phyloP scores from a whole-genome alignment of 2,329 filamentous ascomycete species.

The Microsporum canis region DNA sequence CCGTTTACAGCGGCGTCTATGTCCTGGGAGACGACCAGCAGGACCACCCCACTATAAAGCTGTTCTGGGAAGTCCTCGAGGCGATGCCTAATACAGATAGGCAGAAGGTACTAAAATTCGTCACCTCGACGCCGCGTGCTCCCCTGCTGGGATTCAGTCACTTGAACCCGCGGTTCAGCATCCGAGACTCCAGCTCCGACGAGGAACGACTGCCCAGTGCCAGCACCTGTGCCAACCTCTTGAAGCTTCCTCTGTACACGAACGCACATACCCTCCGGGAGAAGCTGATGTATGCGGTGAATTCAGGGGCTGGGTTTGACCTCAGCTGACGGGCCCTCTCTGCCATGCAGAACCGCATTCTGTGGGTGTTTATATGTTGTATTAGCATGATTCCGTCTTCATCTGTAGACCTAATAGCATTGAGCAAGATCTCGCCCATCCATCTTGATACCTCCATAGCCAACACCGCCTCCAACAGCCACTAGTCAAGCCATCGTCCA shows the following conservation, averaged over 20 bases:
- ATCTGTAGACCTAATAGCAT: no score
- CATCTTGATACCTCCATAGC: background rate
- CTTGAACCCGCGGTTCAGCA: conserved; percentile 75
- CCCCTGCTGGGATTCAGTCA: conserved; percentile 82
- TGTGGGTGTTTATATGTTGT: no score
- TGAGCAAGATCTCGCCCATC: background rate
- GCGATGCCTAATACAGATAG: conserved; percentile 63
- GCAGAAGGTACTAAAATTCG: conserved; percentile 83
- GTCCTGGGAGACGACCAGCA: conserved; percentile 73
- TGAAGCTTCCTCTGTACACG: conserved; percentile 80
- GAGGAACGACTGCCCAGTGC: conserved; percentile 75
- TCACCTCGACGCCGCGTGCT: conserved; percentile 83
- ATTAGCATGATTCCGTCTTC: no score
- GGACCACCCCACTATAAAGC: conserved; percentile 72
- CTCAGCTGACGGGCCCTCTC: conserved; percentile 28
- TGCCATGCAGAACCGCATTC: background rate
- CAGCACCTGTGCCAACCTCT: conserved; percentile 87
- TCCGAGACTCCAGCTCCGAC: conserved; percentile 69
- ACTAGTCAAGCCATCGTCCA: no score
- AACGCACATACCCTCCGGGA: conserved; percentile 54
- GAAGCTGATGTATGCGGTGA: conserved; percentile 82
- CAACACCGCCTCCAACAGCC: background rate
- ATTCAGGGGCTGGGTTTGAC: conserved; percentile 87
- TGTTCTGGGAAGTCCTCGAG: conserved; percentile 88
- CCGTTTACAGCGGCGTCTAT: conserved; percentile 78